Evolutionary conservation across 495 filamentous ascomycete species (phyloP).

Genomic region (Penicillium tannophilum): DNA sequence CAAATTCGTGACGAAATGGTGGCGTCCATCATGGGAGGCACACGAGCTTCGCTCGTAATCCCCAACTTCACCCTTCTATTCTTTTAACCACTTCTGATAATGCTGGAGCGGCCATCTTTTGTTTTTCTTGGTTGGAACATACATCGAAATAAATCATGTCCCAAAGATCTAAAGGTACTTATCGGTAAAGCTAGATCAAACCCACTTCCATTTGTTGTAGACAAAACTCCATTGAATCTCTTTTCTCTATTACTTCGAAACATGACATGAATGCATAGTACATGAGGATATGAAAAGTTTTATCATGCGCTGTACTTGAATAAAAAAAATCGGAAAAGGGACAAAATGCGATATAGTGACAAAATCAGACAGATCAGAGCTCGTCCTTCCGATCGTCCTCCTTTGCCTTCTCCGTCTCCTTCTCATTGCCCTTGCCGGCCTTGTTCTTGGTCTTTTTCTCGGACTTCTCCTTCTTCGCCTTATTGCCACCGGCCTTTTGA

Average conservation of each 20-base stretch:
- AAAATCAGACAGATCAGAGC: slow-evolving; percentile 30
- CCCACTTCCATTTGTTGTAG: background rate
- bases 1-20: background rate
- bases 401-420: slow-evolving; percentile 26
- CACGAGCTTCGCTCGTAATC: background rate
- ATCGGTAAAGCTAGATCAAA: no score
- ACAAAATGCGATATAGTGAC: slow-evolving; percentile 9
- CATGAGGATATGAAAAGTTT: slow-evolving; percentile 21
- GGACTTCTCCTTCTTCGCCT: slow-evolving; percentile 47
- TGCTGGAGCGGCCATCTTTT: background rate
- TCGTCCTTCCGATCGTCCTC: slow-evolving; percentile 45
- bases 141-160: background rate
- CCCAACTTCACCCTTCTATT: background rate
- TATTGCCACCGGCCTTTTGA: slow-evolving; percentile 55
- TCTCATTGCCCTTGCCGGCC: slow-evolving; percentile 31
- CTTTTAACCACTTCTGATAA: background rate
- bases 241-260: slow-evolving; percentile 27
- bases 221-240: slow-evolving; percentile 22
- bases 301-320: slow-evolving; percentile 22
- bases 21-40: background rate
- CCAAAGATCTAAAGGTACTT: background rate
- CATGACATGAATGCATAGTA: slow-evolving; percentile 23
- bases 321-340: background rate
- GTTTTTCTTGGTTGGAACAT: background rate
- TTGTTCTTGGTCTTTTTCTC: slow-evolving; percentile 48